phyloP scores from a whole-genome alignment of 176 grass and related monocot species.

The Elymus sibiricus region DNA sequence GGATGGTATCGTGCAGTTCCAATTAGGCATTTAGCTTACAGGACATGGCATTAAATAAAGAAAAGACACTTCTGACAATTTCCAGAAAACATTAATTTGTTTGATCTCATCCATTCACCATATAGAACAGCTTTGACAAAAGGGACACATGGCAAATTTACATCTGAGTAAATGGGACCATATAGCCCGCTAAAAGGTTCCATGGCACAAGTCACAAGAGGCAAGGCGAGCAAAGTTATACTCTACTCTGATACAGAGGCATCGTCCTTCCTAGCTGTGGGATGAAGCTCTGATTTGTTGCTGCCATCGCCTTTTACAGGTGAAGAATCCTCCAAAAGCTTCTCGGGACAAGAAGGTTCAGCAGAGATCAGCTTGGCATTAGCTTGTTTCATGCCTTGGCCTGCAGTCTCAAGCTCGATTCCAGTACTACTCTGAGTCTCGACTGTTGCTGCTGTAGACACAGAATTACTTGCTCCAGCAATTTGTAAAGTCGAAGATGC shows the following conservation, averaged over 20 bases:
- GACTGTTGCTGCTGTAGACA: constrained; percentile 50
- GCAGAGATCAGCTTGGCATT: constrained; percentile 32
- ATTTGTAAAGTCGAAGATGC: constrained; percentile 56
- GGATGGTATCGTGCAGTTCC: no score
- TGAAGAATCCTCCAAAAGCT: constrained; percentile 8
- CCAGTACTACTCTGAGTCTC: constrained; percentile 51
- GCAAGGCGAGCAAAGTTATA: background rate
- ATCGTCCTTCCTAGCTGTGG: background rate
- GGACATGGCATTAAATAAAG: no score
- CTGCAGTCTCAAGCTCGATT: constrained; percentile 73
- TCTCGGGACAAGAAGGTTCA: constrained; percentile 28
- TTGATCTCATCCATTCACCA: no score
- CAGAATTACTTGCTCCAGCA: constrained; percentile 42
- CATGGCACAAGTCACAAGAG: background rate
- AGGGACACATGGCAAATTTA: background rate
- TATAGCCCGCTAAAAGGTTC: background rate
- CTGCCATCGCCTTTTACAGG: constrained; percentile 32
- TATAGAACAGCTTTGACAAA: no score
- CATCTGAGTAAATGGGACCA: background rate
- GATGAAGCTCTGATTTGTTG: constrained; percentile 3
- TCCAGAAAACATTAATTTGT: no score
- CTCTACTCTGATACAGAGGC: constrained; percentile 32
- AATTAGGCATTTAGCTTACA: no score
- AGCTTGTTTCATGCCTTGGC: constrained; percentile 70
- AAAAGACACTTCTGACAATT: no score